Evolutionary conservation across 1,284 basidiomycete species (phyloP).

Genomic region (Leccinum pachyderme): DNA sequence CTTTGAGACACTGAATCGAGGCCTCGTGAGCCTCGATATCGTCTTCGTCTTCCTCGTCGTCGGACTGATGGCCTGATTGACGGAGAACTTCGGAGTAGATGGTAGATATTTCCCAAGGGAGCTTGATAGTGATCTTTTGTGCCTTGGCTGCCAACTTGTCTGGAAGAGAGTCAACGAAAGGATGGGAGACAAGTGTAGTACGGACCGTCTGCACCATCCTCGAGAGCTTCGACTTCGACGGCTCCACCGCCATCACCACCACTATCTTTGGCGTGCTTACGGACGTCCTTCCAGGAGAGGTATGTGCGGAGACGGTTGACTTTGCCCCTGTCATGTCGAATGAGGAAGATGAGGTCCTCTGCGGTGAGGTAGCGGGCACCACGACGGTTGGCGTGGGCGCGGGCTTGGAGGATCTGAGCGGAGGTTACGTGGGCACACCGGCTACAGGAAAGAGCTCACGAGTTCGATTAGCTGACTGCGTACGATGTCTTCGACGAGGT

Average conservation of each 20-base stretch:
- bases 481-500: slow-evolving; percentile 95
- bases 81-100: slow-evolving; percentile 86
- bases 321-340: slow-evolving; percentile 92
- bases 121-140: slow-evolving; percentile 91
- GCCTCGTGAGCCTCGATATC: slow-evolving; percentile 96
- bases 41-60: slow-evolving; percentile 95
- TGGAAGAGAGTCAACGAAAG: slow-evolving; percentile 27
- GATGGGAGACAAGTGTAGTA: not conserved
- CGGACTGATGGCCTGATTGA: slow-evolving; percentile 71
- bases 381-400: slow-evolving; percentile 77
- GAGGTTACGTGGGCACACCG: not conserved
- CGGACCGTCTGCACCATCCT: slow-evolving; percentile 75
- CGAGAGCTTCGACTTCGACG: slow-evolving; percentile 75
- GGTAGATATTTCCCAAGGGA: slow-evolving; percentile 94
- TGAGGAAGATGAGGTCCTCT: slow-evolving; percentile 96
- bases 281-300: slow-evolving; percentile 97
- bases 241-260: slow-evolving; percentile 76
- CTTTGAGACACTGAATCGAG: slow-evolving; percentile 85
- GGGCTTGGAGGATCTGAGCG: slow-evolving; percentile 84
- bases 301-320: slow-evolving; percentile 93
- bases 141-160: slow-evolving; percentile 83
- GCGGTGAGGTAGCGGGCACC: slow-evolving; percentile 84
- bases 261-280: slow-evolving; percentile 91
- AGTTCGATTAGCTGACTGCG: slow-evolving; percentile 91
- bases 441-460: slow-evolving; percentile 40